A percentile compares a stretch with the other conserved stretches of the same genome.
Conservation (phyloP, 805 yeast species). For the Zygotorulaspora florentina region DNA sequence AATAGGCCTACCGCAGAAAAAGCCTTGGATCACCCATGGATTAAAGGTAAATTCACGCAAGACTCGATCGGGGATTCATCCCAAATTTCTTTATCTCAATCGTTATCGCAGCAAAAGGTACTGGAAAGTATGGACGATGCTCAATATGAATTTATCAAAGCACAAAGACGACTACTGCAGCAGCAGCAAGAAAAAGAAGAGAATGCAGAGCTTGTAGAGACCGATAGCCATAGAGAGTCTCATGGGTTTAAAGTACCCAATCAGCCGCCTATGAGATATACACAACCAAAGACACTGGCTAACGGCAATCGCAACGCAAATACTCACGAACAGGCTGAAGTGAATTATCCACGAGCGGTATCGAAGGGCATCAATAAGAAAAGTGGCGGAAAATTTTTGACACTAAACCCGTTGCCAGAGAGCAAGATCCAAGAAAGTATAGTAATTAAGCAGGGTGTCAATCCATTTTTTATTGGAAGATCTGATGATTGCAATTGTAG, state of each 20-base stretch:
- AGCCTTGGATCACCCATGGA: constrained; percentile 83
- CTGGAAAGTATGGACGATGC: constrained; percentile 37
- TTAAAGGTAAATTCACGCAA: constrained; percentile 32
- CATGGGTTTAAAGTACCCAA: constrained; percentile 32
- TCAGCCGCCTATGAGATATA: constrained; percentile 26
- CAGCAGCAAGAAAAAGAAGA: constrained; percentile 12
- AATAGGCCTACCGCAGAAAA: constrained; percentile 67
- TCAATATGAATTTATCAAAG: constrained; percentile 29
- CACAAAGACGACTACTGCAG: constrained; percentile 19
- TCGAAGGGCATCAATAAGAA: constrained; percentile 14
- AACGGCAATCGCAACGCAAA: not conserved
- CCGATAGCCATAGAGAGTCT: constrained; percentile 6
- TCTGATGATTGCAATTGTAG: constrained; percentile 55
- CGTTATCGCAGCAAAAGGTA: constrained; percentile 61
- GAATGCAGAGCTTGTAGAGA: constrained; percentile 6
- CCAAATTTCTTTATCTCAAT: constrained; percentile 61
- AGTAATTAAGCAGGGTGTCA: constrained; percentile 61
- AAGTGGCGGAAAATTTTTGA: constrained; percentile 54
- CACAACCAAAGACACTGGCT: constrained; percentile 22
- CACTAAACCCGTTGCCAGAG: constrained; percentile 48
- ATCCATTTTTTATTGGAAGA: constrained; percentile 72
- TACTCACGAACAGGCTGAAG: constrained; percentile 9
- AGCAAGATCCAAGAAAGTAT: constrained; percentile 48
- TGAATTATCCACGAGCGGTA: constrained; percentile 9
- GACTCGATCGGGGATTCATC: constrained; percentile 17